Conservation (phyloP, 1,284 basidiomycete genomes). For the Sanghuangporus baumii region DNA sequence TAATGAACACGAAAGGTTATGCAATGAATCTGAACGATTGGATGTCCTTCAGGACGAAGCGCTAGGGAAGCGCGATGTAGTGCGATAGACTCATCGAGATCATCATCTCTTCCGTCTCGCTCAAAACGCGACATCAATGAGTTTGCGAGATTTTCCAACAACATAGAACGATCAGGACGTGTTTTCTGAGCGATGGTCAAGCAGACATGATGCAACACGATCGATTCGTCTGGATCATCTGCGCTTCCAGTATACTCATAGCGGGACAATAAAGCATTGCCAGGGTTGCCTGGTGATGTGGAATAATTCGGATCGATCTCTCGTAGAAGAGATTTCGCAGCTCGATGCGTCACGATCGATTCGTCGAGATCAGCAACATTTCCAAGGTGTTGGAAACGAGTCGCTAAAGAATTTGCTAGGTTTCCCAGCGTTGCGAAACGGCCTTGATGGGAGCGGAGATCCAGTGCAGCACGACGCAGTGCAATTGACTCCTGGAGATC, state of each 20-base stretch:
- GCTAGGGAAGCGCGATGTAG: neutral
- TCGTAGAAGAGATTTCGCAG: too few species aligned
- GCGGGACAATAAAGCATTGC: too few species aligned
- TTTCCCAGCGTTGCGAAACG: too few species aligned
- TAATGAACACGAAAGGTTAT: neutral
- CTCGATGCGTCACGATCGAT: neutral
- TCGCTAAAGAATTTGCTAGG: too few species aligned
- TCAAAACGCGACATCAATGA: neutral
- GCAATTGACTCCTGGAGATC: neutral
- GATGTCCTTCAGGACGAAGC: neutral
- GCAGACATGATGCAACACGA: too few species aligned
- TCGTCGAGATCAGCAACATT: too few species aligned
- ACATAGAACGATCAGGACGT: neutral
- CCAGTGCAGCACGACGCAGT: neutral
- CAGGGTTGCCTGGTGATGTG: too few species aligned
- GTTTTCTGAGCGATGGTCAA: neutral
- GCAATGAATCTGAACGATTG: neutral
- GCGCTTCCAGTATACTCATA: too few species aligned
- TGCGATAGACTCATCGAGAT: neutral
- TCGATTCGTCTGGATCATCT: too few species aligned
- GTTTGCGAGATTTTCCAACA: neutral
- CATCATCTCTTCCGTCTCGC: neutral
- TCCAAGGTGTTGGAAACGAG: too few species aligned
- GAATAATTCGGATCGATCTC: too few species aligned
- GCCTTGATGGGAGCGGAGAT: too few species aligned